phyloP scores from a whole-genome alignment of 495 filamentous ascomycete species.

The Thermothielavioides terrestris region DNA sequence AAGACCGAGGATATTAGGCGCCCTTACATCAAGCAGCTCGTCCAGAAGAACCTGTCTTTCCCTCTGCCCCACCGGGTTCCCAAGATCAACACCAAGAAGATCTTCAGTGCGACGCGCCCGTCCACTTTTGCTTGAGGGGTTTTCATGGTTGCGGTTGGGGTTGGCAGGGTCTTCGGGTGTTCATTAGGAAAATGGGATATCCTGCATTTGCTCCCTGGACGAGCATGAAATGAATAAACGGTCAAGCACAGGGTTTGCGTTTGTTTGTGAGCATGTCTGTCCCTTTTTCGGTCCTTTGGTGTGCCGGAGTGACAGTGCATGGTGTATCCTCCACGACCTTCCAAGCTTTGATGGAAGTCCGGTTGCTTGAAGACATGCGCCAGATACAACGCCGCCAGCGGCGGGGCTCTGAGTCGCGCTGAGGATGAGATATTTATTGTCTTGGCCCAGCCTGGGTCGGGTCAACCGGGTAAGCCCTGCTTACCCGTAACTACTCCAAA shows the following conservation, averaged over 20 bases:
- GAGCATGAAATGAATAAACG: conserved; percentile 35
- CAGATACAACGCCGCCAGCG: too few species aligned
- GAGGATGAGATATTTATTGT: background rate
- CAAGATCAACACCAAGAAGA: conserved; percentile 69
- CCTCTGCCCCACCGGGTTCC: conserved; percentile 92
- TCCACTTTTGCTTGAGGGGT: conserved; percentile 65
- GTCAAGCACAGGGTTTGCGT: conserved; percentile 21
- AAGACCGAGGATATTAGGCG: conserved; percentile 88
- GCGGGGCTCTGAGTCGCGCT: background rate
- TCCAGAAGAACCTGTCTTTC: conserved; percentile 92
- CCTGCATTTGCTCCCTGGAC: conserved; percentile 38
- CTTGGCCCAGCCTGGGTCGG: background rate
- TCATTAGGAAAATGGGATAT: conserved; percentile 47
- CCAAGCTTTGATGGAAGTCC: background rate
- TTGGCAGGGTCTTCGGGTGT: conserved; percentile 46
- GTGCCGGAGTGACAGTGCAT: background rate
- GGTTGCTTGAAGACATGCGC: too few species aligned
- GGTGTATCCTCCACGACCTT: background rate
- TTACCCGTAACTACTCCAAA: conserved; percentile 7
- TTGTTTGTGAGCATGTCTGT: conserved; percentile 8
- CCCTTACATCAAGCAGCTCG: conserved; percentile 97
- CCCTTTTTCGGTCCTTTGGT: background rate
- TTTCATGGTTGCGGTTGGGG: conserved; percentile 35
- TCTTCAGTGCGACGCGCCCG: conserved; percentile 85
- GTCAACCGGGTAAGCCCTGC: background rate